Evolutionary conservation across 2,329 filamentous ascomycete genomes (phyloP), one percentile per base, ranked within the genome.

Genomic region (Aspergillus viridinutans): DNA sequence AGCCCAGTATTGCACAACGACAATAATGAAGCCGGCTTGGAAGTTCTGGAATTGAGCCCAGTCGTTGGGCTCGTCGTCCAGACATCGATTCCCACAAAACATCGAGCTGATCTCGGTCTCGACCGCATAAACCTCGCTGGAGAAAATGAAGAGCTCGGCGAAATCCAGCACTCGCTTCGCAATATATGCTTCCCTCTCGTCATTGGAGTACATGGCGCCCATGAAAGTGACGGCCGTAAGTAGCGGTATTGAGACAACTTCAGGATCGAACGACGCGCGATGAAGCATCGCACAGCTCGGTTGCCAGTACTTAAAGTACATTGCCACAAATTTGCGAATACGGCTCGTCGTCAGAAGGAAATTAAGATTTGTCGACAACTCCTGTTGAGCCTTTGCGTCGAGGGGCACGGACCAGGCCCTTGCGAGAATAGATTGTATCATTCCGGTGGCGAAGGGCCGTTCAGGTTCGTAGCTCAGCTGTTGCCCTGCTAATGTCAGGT

Each of bases 301-400:
- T 35, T 80, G 77, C 72, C 78, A 80, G 56, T 73, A 74, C 40
- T 72, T 72, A 55, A 79, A 79, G 54, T 78, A 80, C 3, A 78
- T 64, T 1, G 66, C 63, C 3, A 76, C 62, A 54, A 75, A 78
- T 56, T 74, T 77, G 14, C 70, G 69, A 32, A 79, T 76, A 26
- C 72, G 72, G 0, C 69, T 68, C 1, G 75, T 74, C 0, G 72
- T 77, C 32, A 79, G 66, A 9, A 79, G 60, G 48, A 71, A 76
- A 28, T 72, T 72, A 3, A 78, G 63, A 40, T 73, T 70, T 9
- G 69, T 63, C 4, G 73, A 73, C 14, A 79, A 64, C 50, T 76
- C 73, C 25, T 74, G 70, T 29, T 77, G 73, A 3, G 71, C 61
- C 29, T 75, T 73, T 3, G 67, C 54, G 51, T 73, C 73, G 21